A percentile compares a stretch with the other conserved stretches of the same genome.
Evolutionary conservation across 2,329 filamentous ascomycete genomes (phyloP).

Genomic region (Beauveria medogensis): DNA sequence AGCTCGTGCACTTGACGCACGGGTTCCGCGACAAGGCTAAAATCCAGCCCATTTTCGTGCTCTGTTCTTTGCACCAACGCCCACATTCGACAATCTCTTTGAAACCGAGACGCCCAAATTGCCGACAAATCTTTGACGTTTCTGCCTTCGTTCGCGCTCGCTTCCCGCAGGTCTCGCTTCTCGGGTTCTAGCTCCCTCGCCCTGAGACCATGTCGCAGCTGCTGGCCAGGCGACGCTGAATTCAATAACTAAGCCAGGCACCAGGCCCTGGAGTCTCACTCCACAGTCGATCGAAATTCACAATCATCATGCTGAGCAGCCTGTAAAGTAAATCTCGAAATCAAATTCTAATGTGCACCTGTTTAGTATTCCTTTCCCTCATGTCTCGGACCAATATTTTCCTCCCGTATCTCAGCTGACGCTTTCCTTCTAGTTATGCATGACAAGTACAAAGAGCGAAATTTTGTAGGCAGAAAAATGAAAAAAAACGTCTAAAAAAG

Average conservation of each 20-base stretch:
- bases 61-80: no score
- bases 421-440: slow-evolving; percentile 1
- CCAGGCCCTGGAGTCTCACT: not conserved
- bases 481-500: not conserved
- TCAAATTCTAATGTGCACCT: not conserved
- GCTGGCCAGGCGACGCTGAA: not conserved
- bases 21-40: no score
- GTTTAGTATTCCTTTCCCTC: not conserved
- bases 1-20: no score
- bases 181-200: not conserved
- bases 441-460: not conserved
- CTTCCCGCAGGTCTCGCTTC: not conserved
- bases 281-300: not conserved
- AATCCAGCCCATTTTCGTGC: no score
- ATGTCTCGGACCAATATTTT: not conserved
- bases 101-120: no score
- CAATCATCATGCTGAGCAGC: not conserved
- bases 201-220: not conserved
- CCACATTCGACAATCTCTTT: not conserved
- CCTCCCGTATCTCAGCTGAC: not conserved
- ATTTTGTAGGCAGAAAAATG: not conserved
- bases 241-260: not conserved
- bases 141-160: not conserved
- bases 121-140: not conserved
- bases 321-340: not conserved